Conservation (phyloP, 495 filamentous ascomycete genomes). For the Hypoxylon cercidicola region DNA sequence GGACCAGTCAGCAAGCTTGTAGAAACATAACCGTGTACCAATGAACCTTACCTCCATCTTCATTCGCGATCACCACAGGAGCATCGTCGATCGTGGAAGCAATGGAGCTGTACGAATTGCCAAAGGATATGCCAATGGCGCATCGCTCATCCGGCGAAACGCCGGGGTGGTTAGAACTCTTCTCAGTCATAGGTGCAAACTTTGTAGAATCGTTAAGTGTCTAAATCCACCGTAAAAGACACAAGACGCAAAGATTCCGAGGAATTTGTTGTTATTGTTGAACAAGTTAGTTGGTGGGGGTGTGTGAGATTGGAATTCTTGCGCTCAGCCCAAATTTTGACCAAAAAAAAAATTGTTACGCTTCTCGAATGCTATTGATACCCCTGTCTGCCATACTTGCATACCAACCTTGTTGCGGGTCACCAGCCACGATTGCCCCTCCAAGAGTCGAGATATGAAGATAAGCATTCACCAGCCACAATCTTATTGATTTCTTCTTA, state of each 20-base stretch:
- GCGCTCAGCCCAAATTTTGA: conserved; percentile 37
- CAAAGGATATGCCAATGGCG: conserved; percentile 96
- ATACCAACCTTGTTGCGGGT: background rate
- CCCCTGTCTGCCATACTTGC: conserved; percentile 22
- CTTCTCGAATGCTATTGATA: conserved; percentile 16
- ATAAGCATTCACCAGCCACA: conserved; percentile 20
- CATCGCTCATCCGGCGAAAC: conserved; percentile 68
- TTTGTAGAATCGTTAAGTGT: background rate
- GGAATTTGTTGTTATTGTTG: background rate
- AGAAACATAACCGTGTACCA: conserved; percentile 14
- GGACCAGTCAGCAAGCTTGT: conserved; percentile 20
- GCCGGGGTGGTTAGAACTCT: conserved; percentile 48
- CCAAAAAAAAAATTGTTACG: conserved; percentile 29
- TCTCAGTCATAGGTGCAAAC: conserved; percentile 51
- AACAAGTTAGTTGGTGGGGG: conserved; percentile 10
- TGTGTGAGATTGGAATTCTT: conserved; percentile 14
- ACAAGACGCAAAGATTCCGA: too few relatives aligned
- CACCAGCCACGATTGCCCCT: conserved; percentile 43
- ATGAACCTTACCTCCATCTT: conserved; percentile 85
- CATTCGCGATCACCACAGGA: conserved; percentile 97
- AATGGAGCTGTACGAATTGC: conserved; percentile 97
- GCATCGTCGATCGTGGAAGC: conserved; percentile 91
- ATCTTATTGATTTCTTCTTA: conserved; percentile 18
- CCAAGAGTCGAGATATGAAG: conserved; percentile 16
- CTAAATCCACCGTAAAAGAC: background rate